These are phyloP conservation scores for Pleurotus cornucopiae DNA, from an alignment of 768 basidiomycete species.

Conservation along the genomic window DNA sequence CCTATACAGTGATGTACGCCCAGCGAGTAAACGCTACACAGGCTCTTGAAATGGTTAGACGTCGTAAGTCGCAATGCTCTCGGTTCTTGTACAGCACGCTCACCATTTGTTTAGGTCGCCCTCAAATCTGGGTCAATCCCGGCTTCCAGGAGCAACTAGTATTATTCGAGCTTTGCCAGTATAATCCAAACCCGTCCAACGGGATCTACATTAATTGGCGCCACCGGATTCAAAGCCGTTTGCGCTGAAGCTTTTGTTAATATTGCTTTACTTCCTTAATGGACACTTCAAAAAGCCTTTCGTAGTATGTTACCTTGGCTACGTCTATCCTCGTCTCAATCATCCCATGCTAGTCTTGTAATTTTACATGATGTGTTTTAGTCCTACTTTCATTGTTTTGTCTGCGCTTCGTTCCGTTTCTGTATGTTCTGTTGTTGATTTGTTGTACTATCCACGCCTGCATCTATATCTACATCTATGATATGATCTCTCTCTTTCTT, in stretches of 20 bases:
- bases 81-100: slow-evolving; percentile 4
- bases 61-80: slow-evolving; percentile 34
- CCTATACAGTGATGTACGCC: slow-evolving; percentile 59
- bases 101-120: slow-evolving; percentile 43
- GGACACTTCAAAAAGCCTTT: neutral
- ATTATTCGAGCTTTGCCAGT: slow-evolving; percentile 69
- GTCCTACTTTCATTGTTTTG: no score
- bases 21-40: slow-evolving; percentile 50
- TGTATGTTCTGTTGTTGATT: no score
- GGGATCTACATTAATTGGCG: slow-evolving; percentile 71
- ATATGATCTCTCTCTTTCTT: no score
- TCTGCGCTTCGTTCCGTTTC: no score
- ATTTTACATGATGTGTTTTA: no score
- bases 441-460: no score
- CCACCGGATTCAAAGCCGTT: slow-evolving; percentile 42
- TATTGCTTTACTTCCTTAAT: neutral
- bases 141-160: slow-evolving; percentile 79
- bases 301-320: no score
- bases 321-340: no score
- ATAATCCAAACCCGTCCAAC: slow-evolving; percentile 52
- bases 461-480: no score
- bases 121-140: slow-evolving; percentile 77
- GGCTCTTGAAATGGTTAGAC: slow-evolving; percentile 57
- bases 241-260: neutral
- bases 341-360: no score